Conservation (phyloP, 148 eudicot genomes). For the Rhododendron ovatum region DNA sequence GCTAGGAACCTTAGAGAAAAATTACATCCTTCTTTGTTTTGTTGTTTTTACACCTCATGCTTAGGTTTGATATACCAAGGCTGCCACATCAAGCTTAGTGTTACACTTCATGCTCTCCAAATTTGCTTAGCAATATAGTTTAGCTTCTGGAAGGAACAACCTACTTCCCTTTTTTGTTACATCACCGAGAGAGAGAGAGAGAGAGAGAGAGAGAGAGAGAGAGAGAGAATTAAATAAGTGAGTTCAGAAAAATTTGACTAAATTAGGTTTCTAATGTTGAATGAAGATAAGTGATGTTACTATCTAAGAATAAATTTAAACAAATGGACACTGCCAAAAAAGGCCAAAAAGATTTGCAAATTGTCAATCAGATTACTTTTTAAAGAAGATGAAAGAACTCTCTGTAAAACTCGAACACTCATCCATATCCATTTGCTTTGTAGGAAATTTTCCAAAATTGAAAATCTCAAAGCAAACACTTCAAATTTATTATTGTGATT, state of each 20-base stretch:
- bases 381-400: not conserved
- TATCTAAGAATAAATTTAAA: not conserved
- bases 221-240: not conserved
- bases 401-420: not conserved
- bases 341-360: not conserved
- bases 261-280: not conserved
- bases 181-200: too few relatives aligned
- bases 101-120: too few relatives aligned
- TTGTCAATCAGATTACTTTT: not conserved
- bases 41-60: too few relatives aligned
- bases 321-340: not conserved
- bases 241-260: not conserved
- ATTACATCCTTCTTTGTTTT: too few relatives aligned
- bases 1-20: too few relatives aligned
- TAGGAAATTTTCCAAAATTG: not conserved
- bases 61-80: too few relatives aligned
- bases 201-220: too few relatives aligned
- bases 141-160: too few relatives aligned
- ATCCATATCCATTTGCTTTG: not conserved
- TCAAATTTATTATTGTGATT: not conserved
- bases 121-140: too few relatives aligned
- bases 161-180: too few relatives aligned
- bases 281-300: not conserved
- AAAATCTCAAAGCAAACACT: slow-evolving; percentile 1
- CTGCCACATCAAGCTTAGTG: too few relatives aligned